These are phyloP conservation scores for Tephrocybe sp. DNA, from an alignment of 768 basidiomycete genomes.

Conservation along the genomic window DNA sequence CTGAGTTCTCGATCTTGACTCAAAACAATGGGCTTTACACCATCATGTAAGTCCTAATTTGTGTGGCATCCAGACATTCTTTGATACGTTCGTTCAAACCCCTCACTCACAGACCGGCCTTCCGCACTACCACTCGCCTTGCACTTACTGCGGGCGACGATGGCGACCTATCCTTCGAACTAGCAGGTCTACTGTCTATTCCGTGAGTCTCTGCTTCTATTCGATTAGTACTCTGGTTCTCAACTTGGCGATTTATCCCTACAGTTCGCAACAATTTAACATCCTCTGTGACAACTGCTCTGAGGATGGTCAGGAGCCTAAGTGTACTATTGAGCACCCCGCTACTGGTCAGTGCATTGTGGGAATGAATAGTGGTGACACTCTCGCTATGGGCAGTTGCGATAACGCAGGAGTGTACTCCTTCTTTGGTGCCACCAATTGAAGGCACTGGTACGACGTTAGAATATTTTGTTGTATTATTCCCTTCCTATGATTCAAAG, in stretches of 20 bases:
- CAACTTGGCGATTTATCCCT: background rate
- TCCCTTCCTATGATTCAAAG: too few species aligned
- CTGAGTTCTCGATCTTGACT: conserved; percentile 11
- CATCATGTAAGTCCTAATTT: conserved; percentile 8
- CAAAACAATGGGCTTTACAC: conserved; percentile 11
- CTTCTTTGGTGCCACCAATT: background rate
- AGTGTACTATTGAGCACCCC: conserved; percentile 14
- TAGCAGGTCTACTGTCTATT: background rate
- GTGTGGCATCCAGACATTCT: background rate
- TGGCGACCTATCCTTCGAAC: conserved; percentile 6
- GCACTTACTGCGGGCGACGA: conserved; percentile 11
- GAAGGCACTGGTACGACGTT: background rate
- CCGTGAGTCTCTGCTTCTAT: conserved; percentile 1
- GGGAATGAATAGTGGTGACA: conserved; percentile 7
- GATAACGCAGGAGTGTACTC: conserved; percentile 9
- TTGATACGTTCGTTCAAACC: too few species aligned
- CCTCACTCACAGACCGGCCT: conserved; percentile 3
- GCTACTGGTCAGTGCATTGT: conserved; percentile 11
- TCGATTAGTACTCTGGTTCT: too few species aligned
- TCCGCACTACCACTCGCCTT: conserved; percentile 1
- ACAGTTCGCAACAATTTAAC: conserved; percentile 15
- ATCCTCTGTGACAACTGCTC: conserved; percentile 12
- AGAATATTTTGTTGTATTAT: background rate
- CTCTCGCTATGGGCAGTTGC: conserved; percentile 9
- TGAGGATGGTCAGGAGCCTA: background rate